Evolutionary conservation across 2,329 filamentous ascomycete species (phyloP).

Genomic region (Colletotrichum musae): DNA sequence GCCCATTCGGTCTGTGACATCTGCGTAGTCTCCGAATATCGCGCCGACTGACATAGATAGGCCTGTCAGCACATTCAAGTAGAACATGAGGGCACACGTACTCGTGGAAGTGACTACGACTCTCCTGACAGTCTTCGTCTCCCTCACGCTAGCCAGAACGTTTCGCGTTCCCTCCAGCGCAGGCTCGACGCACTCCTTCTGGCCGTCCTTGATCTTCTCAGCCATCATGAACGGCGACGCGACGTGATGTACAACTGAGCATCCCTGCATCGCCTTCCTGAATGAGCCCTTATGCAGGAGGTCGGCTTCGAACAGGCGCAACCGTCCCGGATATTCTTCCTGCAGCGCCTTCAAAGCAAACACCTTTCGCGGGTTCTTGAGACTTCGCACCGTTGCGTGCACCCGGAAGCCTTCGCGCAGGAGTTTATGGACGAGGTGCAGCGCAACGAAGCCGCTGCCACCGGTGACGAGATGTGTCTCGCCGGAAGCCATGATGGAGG

Average conservation of each 20-base stretch:
- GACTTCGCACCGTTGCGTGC: conserved; percentile 5
- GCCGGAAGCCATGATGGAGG: not conserved
- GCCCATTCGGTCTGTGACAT: conserved; percentile 43
- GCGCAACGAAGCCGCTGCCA: conserved; percentile 45
- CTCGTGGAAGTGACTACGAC: conserved; percentile 47
- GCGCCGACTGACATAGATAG: conserved; percentile 40
- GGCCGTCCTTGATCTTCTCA: conserved; percentile 45
- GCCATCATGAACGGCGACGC: conserved; percentile 52
- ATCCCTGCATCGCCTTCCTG: conserved; percentile 46
- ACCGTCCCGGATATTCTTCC: too few relatives aligned
- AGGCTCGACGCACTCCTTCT: conserved; percentile 47
- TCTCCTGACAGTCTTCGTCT: conserved; percentile 43
- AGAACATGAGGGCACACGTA: not conserved
- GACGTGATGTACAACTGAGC: conserved; percentile 51
- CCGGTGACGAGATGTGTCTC: conserved; percentile 44
- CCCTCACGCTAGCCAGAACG: conserved; percentile 46
- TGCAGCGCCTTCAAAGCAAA: not conserved
- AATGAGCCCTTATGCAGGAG: conserved; percentile 49
- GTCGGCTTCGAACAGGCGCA: conserved; percentile 44
- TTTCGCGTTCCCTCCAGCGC: conserved; percentile 46
- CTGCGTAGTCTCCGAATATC: conserved; percentile 46
- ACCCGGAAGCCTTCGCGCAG: conserved; percentile 13
- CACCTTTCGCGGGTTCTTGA: not conserved
- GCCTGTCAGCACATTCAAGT: not conserved
- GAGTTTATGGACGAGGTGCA: conserved; percentile 44